These are phyloP conservation scores for Phallus indusiatus DNA, from an alignment of 768 basidiomycete species.

Conservation along the genomic window DNA sequence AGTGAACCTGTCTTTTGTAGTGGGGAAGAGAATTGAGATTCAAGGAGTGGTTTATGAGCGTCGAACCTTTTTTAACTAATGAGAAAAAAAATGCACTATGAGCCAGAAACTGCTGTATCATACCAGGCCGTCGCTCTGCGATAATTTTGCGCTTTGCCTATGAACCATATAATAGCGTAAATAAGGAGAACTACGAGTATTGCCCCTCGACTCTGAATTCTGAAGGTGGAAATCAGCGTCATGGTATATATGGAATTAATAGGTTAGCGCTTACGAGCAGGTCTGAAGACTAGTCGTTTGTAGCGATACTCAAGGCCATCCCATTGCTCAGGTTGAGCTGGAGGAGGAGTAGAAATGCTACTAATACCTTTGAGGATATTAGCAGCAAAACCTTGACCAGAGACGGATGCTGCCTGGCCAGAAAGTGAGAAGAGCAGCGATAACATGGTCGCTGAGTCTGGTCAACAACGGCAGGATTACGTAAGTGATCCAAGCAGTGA, in stretches of 20 bases:
- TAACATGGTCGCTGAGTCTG: neutral
- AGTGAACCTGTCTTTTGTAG: constrained; percentile 36
- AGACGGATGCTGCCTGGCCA: constrained; percentile 1
- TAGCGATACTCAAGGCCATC: constrained; percentile 67
- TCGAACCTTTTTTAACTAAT: constrained; percentile 37
- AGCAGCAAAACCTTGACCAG: neutral
- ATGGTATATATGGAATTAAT: neutral
- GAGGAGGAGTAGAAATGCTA: constrained; percentile 46
- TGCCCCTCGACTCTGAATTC: constrained; percentile 60
- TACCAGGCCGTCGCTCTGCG: constrained; percentile 59
- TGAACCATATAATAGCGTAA: constrained; percentile 47
- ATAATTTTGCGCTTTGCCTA: constrained; percentile 53
- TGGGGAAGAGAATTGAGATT: constrained; percentile 69
- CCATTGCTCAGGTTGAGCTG: constrained; percentile 46
- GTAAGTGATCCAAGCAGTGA: too few species aligned
- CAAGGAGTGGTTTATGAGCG: constrained; percentile 47
- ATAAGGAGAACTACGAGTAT: constrained; percentile 43
- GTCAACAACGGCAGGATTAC: neutral
- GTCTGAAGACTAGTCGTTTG: constrained; percentile 72
- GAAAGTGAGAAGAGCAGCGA: constrained; percentile 5
- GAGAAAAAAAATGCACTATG: constrained; percentile 7
- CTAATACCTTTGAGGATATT: constrained; percentile 14
- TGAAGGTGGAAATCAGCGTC: constrained; percentile 15
- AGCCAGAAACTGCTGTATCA: constrained; percentile 16
- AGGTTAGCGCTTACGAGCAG: constrained; percentile 48